These are phyloP conservation scores for Wolfiporia cocos DNA, from an alignment of 1,284 basidiomycete species.

Conservation along the genomic window DNA sequence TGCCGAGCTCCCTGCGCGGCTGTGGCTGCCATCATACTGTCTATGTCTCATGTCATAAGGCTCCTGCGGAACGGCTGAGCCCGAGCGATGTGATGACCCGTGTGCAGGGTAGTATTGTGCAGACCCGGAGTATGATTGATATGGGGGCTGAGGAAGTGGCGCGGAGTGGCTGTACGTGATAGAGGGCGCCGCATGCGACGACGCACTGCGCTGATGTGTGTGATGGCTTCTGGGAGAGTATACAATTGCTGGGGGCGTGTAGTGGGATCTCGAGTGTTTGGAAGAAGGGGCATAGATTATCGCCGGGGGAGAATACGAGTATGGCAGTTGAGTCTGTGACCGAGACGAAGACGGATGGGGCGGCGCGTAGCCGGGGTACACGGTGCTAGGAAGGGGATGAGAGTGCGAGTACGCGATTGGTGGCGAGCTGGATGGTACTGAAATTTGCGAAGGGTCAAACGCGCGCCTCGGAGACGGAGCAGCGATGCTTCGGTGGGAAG, in stretches of 20 bases:
- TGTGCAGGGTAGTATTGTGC: constrained; percentile 13
- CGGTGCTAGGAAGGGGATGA: constrained; percentile 15
- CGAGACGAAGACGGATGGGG: constrained; percentile 17
- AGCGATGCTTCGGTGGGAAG: constrained; percentile 9
- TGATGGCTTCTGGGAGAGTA: constrained; percentile 22
- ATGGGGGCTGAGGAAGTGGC: constrained; percentile 19
- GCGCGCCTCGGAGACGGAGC: constrained; percentile 18
- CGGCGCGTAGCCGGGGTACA: constrained; percentile 13
- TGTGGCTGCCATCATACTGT: constrained; percentile 11
- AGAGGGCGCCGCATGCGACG: constrained; percentile 18
- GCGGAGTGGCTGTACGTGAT: constrained; percentile 26
- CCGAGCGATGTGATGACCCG: too few species aligned
- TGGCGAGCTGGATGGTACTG: constrained; percentile 17
- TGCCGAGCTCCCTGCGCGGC: constrained; percentile 7
- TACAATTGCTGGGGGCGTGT: constrained; percentile 28
- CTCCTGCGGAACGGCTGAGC: too few species aligned
- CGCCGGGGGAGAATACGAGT: constrained; percentile 25
- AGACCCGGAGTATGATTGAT: constrained; percentile 9
- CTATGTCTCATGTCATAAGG: too few species aligned
- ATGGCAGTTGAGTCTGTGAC: constrained; percentile 20
- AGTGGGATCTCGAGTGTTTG: constrained; percentile 20
- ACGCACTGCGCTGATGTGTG: too few species aligned
- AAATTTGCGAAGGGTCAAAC: constrained; percentile 15
- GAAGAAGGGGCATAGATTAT: constrained; percentile 31
- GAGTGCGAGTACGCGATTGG: constrained; percentile 20